Evolutionary conservation across 2,329 filamentous ascomycete genomes (phyloP).

Genomic region (Aspergillus sojae): DNA sequence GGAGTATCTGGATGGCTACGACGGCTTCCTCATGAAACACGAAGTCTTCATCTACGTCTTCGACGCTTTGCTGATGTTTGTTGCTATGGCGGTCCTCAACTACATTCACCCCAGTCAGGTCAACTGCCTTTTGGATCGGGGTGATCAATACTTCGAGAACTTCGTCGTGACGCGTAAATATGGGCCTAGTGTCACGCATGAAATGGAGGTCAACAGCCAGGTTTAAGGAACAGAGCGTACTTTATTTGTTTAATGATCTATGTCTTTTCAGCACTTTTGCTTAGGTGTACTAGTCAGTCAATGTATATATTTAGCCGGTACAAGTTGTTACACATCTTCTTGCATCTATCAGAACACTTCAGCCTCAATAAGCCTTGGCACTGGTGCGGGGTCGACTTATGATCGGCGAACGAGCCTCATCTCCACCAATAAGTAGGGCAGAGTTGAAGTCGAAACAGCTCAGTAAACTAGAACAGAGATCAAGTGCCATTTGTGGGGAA

Average conservation of each 20-base stretch:
- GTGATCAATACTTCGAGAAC: conserved; percentile 19
- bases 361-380: too few species aligned
- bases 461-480: too few species aligned
- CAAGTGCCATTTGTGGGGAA: too few species aligned
- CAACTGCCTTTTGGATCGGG: conserved; percentile 27
- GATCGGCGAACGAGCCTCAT: too few species aligned
- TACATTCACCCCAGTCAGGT: conserved; percentile 30
- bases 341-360: too few species aligned
- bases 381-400: too few species aligned
- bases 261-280: background rate
- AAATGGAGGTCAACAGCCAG: conserved; percentile 1
- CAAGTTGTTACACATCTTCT: too few species aligned
- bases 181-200: background rate
- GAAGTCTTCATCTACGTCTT: conserved; percentile 38
- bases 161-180: conserved; percentile 19
- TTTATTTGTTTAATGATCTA: background rate
- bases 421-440: too few species aligned
- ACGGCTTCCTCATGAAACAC: conserved; percentile 32
- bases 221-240: background rate
- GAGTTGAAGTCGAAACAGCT: too few species aligned
- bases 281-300: background rate
- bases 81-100: conserved; percentile 25
- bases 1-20: conserved; percentile 34
- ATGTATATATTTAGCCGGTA: too few species aligned
- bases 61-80: conserved; percentile 34